Evolutionary conservation across 208 protist genomes (phyloP).

Genomic region (Trypanosomatidae sp.): DNA sequence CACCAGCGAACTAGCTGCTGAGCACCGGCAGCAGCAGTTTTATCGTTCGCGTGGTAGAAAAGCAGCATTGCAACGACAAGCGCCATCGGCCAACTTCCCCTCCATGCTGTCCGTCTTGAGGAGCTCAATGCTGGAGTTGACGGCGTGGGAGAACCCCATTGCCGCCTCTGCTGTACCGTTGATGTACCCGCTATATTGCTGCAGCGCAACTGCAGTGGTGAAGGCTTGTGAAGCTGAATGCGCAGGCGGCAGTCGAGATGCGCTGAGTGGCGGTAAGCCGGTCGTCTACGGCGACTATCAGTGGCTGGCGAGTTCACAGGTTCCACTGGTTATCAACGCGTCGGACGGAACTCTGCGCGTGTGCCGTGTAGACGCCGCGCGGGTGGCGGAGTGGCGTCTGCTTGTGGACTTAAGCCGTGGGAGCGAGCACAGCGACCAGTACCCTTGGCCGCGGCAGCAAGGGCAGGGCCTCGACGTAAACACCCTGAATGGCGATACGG

Average conservation of each 20-base stretch:
- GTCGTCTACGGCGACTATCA: conserved; percentile 4
- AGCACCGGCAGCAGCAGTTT: background rate
- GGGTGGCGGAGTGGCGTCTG: conserved; percentile 20
- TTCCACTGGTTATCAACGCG: conserved; percentile 5
- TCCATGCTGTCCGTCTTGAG: conserved; percentile 20
- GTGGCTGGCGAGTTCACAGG: conserved; percentile 14
- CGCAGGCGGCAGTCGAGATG: background rate
- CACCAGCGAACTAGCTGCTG: background rate
- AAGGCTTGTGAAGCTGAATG: background rate
- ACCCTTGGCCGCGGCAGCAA: background rate
- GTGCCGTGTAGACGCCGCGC: conserved; percentile 11
- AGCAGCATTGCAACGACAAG: background rate
- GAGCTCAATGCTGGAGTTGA: conserved; percentile 9
- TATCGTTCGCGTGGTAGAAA: background rate
- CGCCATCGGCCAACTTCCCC: background rate
- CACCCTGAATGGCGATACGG: background rate
- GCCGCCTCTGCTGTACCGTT: conserved; percentile 1
- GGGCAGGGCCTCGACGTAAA: background rate
- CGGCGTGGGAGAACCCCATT: background rate
- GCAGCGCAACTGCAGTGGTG: background rate
- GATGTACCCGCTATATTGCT: conserved; percentile 20
- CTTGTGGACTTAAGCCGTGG: background rate
- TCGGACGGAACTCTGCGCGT: conserved; percentile 8
- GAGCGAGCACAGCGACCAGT: background rate
- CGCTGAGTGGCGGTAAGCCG: background rate